Conservation (phyloP, 2,329 filamentous ascomycete species). For the Cadophora sp. region DNA sequence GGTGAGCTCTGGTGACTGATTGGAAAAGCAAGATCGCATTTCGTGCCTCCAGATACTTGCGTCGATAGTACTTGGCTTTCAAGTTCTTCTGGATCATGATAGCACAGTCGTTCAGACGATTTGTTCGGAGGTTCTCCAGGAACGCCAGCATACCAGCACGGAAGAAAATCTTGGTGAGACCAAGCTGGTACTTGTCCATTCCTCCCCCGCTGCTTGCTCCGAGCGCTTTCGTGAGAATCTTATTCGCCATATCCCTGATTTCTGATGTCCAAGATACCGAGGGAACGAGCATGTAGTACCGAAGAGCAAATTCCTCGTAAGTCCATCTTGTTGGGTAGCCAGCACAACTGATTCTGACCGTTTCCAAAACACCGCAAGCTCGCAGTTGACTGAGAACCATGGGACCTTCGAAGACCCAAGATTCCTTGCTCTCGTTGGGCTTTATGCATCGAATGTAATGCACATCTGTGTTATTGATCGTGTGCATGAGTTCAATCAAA, state of each 20-base stretch:
- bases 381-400: conserved; percentile 98
- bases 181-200: conserved; percentile 94
- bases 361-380: conserved; percentile 98
- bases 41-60: conserved; percentile 86
- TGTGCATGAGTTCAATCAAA: conserved; percentile 96
- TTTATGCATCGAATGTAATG: conserved; percentile 99
- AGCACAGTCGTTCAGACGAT: conserved; percentile 88
- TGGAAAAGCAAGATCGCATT: conserved; percentile 83
- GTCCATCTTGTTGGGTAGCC: conserved; percentile 99
- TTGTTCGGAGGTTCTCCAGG: conserved; percentile 91
- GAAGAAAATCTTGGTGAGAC: conserved; percentile 99
- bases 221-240: conserved; percentile 87
- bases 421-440: conserved; percentile 94
- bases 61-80: conserved; percentile 92
- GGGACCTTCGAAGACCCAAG: conserved; percentile 98
- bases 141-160: conserved; percentile 98
- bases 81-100: conserved; percentile 99
- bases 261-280: conserved; percentile 92
- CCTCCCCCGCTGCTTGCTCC: conserved; percentile 77
- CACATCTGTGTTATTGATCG: conserved; percentile 97
- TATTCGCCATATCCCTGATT: conserved; percentile 92
- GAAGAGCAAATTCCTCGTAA: conserved; percentile 95
- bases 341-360: conserved; percentile 94
- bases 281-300: conserved; percentile 97
- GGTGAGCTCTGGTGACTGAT: conserved; percentile 76